Base-by-base conservation (phyloP, 345 rosid genomes). In the Microcos paniculata region DNA sequence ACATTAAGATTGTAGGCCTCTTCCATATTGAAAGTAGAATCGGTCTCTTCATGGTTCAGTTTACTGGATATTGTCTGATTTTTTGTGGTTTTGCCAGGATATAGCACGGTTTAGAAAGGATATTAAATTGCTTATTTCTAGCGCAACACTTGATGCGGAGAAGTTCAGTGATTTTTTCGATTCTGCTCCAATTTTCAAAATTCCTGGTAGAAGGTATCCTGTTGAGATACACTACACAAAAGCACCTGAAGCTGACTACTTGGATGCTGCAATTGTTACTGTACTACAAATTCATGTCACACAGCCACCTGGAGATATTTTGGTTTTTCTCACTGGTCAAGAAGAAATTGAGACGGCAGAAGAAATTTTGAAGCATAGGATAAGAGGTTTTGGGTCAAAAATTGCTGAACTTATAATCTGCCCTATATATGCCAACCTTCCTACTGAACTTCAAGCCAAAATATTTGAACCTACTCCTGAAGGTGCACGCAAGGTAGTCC, bases 381-480 rank as follows among this genome's bases (percentile, higher is more conserved):
- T 89, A 66, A 89, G 89, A 85, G 97, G 98, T 51, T 81, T 93
- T 78, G 99, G 99, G 73, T 86, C 99, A 31, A 96, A 92, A 84
- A 96, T 96, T 75, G 93, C 94, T 0, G 99, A 96, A 73, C 87
- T 96, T 59, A 93, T 96, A 48, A 96, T 96, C 72, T 96, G 98
- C 80, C 99, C 99, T 0, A 96, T 96, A 75, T 96, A 93, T 78
- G 98, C 99, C 43, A 96, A 96, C 76, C 90, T 96, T 81, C 99
- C 98, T 51, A 96, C 98, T 4, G 98, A 96, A 77, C 94, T 96
- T 78, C 99, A 96, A 78, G 89, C 97, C 24, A 96, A 96, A 72
- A 96, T 96, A 85, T 96, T 96, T 84, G 99, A 92, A 76, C 91
- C 96, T 68, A 96, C 99, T 45, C 99, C 99, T 62, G 96, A 90